Percentiles rank a stretch among this genome's conserved stretches.
Conservation (phyloP, 768 basidiomycete genomes). For the Tylopilus sp. region DNA sequence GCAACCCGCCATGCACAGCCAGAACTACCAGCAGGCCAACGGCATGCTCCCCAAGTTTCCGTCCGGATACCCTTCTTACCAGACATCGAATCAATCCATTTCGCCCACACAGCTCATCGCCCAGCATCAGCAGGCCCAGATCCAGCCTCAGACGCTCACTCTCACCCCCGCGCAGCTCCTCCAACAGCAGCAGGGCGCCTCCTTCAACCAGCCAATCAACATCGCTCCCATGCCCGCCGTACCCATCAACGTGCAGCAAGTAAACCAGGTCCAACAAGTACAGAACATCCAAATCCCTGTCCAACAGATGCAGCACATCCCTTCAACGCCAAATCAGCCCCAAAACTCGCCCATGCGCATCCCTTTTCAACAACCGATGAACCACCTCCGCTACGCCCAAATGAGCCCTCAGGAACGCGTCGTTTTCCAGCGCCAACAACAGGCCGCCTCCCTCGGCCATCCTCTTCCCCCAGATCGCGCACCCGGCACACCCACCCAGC, state of each 20-base stretch:
- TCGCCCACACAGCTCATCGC: conserved; percentile 28
- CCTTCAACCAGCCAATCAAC: conserved; percentile 3
- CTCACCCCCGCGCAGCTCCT: conserved; percentile 38
- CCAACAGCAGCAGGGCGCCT: conserved; percentile 30
- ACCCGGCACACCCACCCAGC: conserved; percentile 17
- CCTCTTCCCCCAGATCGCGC: conserved; percentile 14
- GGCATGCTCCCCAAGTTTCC: conserved; percentile 13
- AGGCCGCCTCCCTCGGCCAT: conserved; percentile 9
- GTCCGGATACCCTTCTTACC: conserved; percentile 15
- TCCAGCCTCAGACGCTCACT: conserved; percentile 18
- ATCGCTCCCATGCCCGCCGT: conserved; percentile 5
- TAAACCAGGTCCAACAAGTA: conserved; percentile 12
- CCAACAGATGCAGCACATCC: conserved; percentile 22
- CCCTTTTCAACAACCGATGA: conserved; percentile 12
- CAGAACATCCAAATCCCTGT: conserved; percentile 11
- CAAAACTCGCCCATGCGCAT: conserved; percentile 25
- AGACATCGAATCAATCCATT: conserved; percentile 19
- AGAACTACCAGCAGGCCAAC: conserved; percentile 16
- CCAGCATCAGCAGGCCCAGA: conserved; percentile 8
- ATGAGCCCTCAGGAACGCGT: conserved; percentile 29
- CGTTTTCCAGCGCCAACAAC: conserved; percentile 29
- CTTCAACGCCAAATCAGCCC: conserved; percentile 14
- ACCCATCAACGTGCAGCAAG: background rate
- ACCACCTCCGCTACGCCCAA: conserved; percentile 26
- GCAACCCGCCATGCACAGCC: conserved; percentile 15